These are phyloP conservation scores for Goniomonas avonlea DNA, from an alignment of 78 protist genomes.

Conservation along the genomic window DNA sequence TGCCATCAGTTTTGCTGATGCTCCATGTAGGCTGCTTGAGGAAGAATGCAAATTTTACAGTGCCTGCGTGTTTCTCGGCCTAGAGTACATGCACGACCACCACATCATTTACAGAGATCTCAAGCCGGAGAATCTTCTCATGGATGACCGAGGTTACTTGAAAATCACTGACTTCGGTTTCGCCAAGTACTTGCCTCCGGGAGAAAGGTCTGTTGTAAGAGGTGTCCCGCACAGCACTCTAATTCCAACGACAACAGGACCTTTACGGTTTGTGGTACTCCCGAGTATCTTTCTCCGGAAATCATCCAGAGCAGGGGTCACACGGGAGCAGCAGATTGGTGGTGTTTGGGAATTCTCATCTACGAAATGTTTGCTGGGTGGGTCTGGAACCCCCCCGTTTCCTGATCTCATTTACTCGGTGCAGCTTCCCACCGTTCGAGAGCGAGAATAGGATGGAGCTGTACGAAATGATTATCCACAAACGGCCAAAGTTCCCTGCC, in stretches of 20 bases:
- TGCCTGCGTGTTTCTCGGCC: slow-evolving; percentile 54
- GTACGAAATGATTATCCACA: slow-evolving; percentile 83
- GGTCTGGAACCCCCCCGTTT: neutral
- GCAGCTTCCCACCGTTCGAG: slow-evolving; percentile 76
- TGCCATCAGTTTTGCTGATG: no score
- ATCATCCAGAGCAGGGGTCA: neutral
- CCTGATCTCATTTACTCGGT: neutral
- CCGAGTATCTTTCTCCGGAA: neutral
- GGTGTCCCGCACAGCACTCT: no score
- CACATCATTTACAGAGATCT: slow-evolving; percentile 76
- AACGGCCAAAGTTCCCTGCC: no score
- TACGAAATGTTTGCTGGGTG: slow-evolving; percentile 32
- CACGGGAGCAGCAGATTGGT: slow-evolving; percentile 14
- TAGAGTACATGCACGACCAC: slow-evolving; percentile 65
- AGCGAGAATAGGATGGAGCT: slow-evolving; percentile 73
- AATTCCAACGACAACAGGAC: neutral
- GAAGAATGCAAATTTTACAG: slow-evolving; percentile 53
- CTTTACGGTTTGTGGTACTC: neutral
- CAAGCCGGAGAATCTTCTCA: slow-evolving; percentile 82
- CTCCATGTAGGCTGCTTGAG: slow-evolving; percentile 1
- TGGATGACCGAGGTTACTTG: slow-evolving; percentile 47
- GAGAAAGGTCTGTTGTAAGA: no score
- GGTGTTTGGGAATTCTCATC: slow-evolving; percentile 30
- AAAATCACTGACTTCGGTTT: slow-evolving; percentile 79
- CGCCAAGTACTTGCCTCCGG: slow-evolving; percentile 68